Percentiles rank a stretch among this genome's conserved stretches.
Evolutionary conservation across 495 filamentous ascomycete species (phyloP).

Genomic region (Gamarada debralockiae): DNA sequence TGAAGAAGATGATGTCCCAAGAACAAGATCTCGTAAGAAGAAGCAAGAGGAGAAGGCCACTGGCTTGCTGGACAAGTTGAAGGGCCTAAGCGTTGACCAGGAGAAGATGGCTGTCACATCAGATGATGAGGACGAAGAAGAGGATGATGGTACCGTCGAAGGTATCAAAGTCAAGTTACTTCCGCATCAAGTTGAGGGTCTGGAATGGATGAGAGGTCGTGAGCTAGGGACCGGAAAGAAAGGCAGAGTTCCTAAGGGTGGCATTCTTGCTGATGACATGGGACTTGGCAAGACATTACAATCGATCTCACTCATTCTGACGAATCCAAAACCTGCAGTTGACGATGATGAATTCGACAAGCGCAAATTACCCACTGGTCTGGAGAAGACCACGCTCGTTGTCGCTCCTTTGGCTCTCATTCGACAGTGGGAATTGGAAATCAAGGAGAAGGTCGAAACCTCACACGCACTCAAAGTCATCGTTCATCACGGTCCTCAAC

Average conservation of each 20-base stretch:
- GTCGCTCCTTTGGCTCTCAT: conserved; percentile 94
- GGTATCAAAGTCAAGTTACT: conserved; percentile 83
- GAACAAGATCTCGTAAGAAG: conserved; percentile 50
- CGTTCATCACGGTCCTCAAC: conserved; percentile 84
- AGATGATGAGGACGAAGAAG: conserved; percentile 62
- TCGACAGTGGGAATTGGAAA: conserved; percentile 95
- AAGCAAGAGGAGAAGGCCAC: conserved; percentile 35
- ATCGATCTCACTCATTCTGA: conserved; percentile 76
- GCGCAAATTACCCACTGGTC: conserved; percentile 53
- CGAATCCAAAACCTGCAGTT: conserved; percentile 65
- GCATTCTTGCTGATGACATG: conserved; percentile 88
- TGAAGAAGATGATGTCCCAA: conserved; percentile 63
- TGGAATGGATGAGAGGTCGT: conserved; percentile 88
- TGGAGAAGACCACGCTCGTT: conserved; percentile 80
- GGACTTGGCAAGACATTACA: conserved; percentile 83
- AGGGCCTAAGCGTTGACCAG: conserved; percentile 46
- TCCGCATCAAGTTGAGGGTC: conserved; percentile 88
- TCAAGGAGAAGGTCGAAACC: conserved; percentile 68
- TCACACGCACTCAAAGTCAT: conserved; percentile 70
- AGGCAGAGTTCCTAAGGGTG: conserved; percentile 71
- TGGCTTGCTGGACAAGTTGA: conserved; percentile 55
- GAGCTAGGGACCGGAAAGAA: conserved; percentile 76
- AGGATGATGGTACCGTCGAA: conserved; percentile 69
- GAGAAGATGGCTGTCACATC: conserved; percentile 33
- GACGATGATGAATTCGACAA: conserved; percentile 35